Conservation (phyloP, 371 early-diverging fungal species). For the Rhizopus sp. region DNA sequence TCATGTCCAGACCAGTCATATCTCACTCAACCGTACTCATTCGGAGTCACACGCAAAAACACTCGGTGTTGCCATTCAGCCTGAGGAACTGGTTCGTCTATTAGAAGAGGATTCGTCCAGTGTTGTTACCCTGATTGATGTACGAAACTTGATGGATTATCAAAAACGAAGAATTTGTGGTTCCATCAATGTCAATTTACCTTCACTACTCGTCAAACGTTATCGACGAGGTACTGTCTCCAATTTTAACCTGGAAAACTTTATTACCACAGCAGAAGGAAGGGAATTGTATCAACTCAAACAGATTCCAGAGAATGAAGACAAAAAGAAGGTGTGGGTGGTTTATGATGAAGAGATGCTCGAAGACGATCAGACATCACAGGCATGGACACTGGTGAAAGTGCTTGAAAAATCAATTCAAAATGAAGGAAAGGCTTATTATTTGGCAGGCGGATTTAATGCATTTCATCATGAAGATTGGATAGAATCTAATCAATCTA, state of each 20-base stretch:
- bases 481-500: conserved; percentile 6
- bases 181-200: conserved; percentile 65
- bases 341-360: conserved; percentile 63
- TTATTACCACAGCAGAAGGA: conserved; percentile 65
- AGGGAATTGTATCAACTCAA: conserved; percentile 40
- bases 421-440: conserved; percentile 28
- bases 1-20: conserved; percentile 7
- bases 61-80: conserved; percentile 21
- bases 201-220: conserved; percentile 60
- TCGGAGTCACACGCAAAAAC: conserved; percentile 19
- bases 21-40: conserved; percentile 18
- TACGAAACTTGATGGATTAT: conserved; percentile 46
- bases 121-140: conserved; percentile 43
- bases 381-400: conserved; percentile 64
- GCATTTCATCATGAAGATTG: conserved; percentile 23
- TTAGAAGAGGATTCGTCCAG: conserved; percentile 13
- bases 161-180: conserved; percentile 38
- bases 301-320: conserved; percentile 16
- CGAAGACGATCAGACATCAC: conserved; percentile 44
- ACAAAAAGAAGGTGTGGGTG: conserved; percentile 37
- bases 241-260: conserved; percentile 62
- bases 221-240: conserved; percentile 62
- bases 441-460: conserved; percentile 40
- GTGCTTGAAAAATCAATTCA: conserved; percentile 51
- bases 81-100: conserved; percentile 21